Percentiles rank a stretch among this genome's conserved stretches.
These are phyloP conservation scores for Pterula multifida DNA, from an alignment of 1,284 basidiomycete species.

Conservation along the genomic window DNA sequence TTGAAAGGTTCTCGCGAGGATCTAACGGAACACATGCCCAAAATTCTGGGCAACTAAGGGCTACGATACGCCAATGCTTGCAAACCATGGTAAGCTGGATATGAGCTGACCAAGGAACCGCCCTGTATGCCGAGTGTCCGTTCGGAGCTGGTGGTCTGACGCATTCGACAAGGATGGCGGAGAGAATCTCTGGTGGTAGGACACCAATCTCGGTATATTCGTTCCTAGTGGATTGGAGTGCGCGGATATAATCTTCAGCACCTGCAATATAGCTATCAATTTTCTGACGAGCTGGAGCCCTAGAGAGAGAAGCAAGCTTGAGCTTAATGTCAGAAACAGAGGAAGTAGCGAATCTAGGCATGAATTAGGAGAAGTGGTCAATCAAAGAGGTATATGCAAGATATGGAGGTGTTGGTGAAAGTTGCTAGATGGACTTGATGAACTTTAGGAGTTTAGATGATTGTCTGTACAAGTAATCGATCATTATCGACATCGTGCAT, in stretches of 20 bases:
- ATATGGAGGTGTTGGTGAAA: no score
- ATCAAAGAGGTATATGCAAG: no score
- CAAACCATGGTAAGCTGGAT: neutral
- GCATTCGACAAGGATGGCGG: neutral
- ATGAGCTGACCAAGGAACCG: neutral
- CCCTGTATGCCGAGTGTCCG: conserved; percentile 11
- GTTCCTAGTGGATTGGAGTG: neutral
- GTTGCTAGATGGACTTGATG: no score
- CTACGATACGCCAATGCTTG: neutral
- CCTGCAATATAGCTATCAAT: neutral
- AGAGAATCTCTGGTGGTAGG: neutral
- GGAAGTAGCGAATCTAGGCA: no score
- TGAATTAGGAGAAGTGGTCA: no score
- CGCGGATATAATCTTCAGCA: neutral
- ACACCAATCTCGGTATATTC: neutral
- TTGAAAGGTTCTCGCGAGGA: neutral
- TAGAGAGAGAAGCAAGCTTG: no score
- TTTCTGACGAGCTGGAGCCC: no score
- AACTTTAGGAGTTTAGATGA: no score
- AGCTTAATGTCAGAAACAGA: no score
- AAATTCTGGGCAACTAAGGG: neutral
- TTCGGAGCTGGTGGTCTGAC: no score
- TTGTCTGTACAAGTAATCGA: no score
- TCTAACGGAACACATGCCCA: neutral
- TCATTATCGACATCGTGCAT: no score